Evolutionary conservation across 2,329 filamentous ascomycete species (phyloP), one percentile per base, ranked within the genome.

Genomic region (Stagonosporopsis chrysanthemi): DNA sequence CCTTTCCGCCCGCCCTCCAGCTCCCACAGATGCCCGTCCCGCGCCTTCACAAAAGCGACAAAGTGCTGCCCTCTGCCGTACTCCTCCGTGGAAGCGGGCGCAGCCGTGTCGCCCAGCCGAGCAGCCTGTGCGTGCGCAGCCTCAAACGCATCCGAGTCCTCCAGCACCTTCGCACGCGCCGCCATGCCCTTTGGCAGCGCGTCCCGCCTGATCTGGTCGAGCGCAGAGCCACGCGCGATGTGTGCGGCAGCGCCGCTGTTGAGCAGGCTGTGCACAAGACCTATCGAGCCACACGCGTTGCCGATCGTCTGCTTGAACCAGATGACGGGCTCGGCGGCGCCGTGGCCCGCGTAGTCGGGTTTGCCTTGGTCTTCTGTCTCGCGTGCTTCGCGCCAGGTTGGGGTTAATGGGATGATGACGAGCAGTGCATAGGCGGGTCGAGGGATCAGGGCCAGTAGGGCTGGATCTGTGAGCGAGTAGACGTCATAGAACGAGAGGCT

Each of bases 221-320:
- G 70, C 1, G 74, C 69, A 1, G 80, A 82, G 2, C 69, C 79
- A 0, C 77, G 70, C 2, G 59, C 54, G 54, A 87, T 77, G 56
- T 78, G 77, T 14, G 76, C 67, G 22, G 70, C 70, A 3, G 78
- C 79, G 2, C 76, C 71, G 15, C 82, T 79, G 65, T 87, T 88
- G 44, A 79, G 75, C 22, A 86, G 63, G 57, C 78, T 78, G 66
- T 87, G 85, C 2, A 87, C 70, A 1, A 86, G 70, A 2, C 81
- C 84, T 58, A 87, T 86, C n/a, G 83, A 75, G 0, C 85, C 85
- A 63, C 85, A 87, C 0, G 84, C 82, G 64, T 87, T 77, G 15
- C 81, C 78, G 53, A 86, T 86, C 1, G 82, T 86, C 63, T 87
- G 85, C 58, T 79, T 80, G 70, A 84, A 85, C 84, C 84, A 87